Evolutionary conservation across 257 asterid species (phyloP).

Genomic region (Nicotiana paniculata): DNA sequence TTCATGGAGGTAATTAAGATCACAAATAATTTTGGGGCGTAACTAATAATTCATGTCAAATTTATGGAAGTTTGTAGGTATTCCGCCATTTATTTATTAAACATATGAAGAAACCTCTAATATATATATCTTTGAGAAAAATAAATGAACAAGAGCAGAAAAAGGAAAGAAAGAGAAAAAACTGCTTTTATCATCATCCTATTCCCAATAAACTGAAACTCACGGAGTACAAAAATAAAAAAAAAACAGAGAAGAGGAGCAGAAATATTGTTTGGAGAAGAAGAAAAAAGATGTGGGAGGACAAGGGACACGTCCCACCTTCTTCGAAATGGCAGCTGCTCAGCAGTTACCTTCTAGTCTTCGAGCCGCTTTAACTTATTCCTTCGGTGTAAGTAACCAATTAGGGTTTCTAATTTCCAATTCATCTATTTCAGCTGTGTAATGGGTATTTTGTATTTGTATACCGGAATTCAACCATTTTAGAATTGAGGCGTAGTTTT

Average conservation of each 20-base stretch:
- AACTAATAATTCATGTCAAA: no score
- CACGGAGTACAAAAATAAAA: no score
- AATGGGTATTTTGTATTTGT: not conserved
- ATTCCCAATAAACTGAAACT: no score
- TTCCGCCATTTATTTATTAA: no score
- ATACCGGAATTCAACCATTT: not conserved
- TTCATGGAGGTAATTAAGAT: no score
- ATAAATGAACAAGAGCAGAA: no score
- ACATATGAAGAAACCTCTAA: no score
- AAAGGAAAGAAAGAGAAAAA: no score
- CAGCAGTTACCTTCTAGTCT: constrained; percentile 99
- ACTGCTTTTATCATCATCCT: no score
- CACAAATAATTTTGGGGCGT: no score
- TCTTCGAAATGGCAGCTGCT: constrained; percentile 99
- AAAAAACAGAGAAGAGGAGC: not conserved
- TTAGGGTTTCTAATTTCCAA: constrained; percentile 8
- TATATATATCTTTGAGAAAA: no score
- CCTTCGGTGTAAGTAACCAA: constrained; percentile 61
- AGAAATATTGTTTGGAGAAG: not conserved
- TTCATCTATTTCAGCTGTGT: not conserved
- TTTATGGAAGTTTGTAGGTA: no score
- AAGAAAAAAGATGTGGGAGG: constrained; percentile 72
- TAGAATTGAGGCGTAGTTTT: not conserved
- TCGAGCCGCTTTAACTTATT: constrained; percentile 91
- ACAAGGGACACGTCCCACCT: constrained; percentile 96